Base-by-base conservation (phyloP, 495 filamentous ascomycete species). In the Neurospora sp. region DNA sequence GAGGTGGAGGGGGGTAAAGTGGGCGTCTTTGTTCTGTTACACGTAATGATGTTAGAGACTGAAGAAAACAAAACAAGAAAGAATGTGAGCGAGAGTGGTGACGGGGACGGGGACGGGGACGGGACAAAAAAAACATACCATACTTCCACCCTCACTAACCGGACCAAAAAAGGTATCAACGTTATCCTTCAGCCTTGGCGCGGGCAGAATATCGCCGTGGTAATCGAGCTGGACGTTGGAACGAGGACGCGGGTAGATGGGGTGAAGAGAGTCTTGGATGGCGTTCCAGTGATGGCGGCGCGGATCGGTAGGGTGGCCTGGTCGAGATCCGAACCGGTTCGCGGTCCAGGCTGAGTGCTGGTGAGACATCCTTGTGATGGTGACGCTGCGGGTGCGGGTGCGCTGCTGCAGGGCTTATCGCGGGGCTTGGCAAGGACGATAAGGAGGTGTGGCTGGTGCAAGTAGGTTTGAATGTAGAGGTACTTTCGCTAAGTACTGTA, bases 1-100 rank as follows among this genome's bases (percentile, higher is more conserved):
- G 85, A 98, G 91, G 89, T 99, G 96, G 74, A 98, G 83, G 84
- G 95, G 90, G 74, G 92, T 96, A 84, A 90, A 88, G 82, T 88
- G 88, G 73, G 92, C 92, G 86, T 99, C 96, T 89, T 95, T 96
- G 82, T 92, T 92, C 93, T 94, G 34, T n/a, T 37, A 11, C 11
- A 37, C 71, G 71, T 15, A n/a, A 19, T 17, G 7, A 1, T 1
- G 1, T 54, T 24, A 11, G 21, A 24, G 71, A 17, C 8, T 39
- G 36, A 13, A 24, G 38, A 13, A 17, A 11, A 39, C 0, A 10
- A n/a, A 6, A 39, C 2, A 10, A 13, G 3, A 54, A 31, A 28
- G n/a, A n/a, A 38, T 8, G 21, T 15, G 11, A 38, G 39, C 5
- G 34, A 37, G 36, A 45, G 13, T 3, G 37, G 45, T 28, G 24